Base-by-base conservation (phyloP, 495 filamentous ascomycete genomes). In the Mycothermus thermophilus region DNA sequence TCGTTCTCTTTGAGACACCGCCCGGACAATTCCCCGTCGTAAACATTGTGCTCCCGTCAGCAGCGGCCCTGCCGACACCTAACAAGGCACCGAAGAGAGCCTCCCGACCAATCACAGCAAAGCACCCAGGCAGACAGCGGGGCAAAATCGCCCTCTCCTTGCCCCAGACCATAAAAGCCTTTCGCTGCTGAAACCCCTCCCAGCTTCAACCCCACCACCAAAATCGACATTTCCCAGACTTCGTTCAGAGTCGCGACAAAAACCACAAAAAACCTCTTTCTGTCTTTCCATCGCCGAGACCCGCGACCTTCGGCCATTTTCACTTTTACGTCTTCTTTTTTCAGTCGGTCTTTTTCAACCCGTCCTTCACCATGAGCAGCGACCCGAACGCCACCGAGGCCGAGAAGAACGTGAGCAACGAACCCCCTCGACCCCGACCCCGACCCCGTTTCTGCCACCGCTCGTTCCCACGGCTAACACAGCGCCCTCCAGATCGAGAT, bases 351-450 rank as follows among this genome's bases (percentile, higher is more conserved):
- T 28, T 26, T 41, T 30, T 34, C 32, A 28, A 30, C 16, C 24
- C 16, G n/a, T 27, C 33, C 26, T 43, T 70, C 75, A 90, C 59
- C 51, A 95, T 94, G 87, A 90, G 82, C n/a, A n/a, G n/a, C 66
- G 74, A 84, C 59, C 67, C 80, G 54, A 77, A 88, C 63, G 73
- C 74, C 43, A 88, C 77, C 64, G 92, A 96, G 58, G 87, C 85
- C 27, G 90, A 97, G 69, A 95, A 95, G 74, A 97, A 96, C 58
- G 85, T 92, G 51, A 62, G 64, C 51, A 23, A 25, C 27, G 24
- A 15, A 4, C 13, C 8, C 8, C 7, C 10, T n/a, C 16, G 5
- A 19, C n/a, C n/a, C n/a, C n/a, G n/a, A n/a, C n/a, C n/a, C n/a
- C n/a, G n/a, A n/a, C n/a, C n/a, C n/a, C n/a, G 1, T 3, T 16